Base-by-base conservation (phyloP, 345 rosid species). In the Conringia planisiliqua region DNA sequence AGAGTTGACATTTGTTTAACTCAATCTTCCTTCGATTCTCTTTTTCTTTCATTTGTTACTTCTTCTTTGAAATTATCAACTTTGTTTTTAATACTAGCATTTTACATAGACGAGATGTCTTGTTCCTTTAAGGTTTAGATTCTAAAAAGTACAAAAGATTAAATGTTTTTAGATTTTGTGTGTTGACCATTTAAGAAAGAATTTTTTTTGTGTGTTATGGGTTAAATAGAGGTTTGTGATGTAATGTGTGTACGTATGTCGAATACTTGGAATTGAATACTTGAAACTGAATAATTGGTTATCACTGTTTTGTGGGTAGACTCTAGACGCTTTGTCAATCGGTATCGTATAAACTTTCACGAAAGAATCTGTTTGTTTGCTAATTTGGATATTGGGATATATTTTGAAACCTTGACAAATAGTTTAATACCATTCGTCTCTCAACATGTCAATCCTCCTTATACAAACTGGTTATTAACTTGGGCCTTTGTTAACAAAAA, bases 1-100 rank as follows among this genome's bases (percentile, higher is more conserved):
- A 32, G 57, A 69, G 84, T 78, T 82, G 84, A 82, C 84, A 74
- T 71, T 81, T 52, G 70, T 59, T n/a, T 40, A 48, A 7, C 36
- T 18, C 52, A 35, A 26, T 70, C 51, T 70, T 76, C 33, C 20
- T 75, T 59, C 59, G n/a, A 68, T 61, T 60, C 68, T 42, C 51
- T 38, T 35, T 30, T 62, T n/a, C 56, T 40, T 33, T 10, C 39
- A 35, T 50, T 72, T 38, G 13, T 51, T 52, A 47, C 70, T 20
- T 29, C 36, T 62, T 11, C n/a, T 39, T 56, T 56, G 46, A 13
- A 17, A 44, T 56, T 8, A 20, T 65, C 50, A 35, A 10, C 50
- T 64, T 64, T 73, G 29, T 24, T 9, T 24, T 38, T 2, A n/a
- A 50, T 33, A 58, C 38, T 36, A 51, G 38, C 54, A 4, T 24